These are phyloP conservation scores for Trichoderma sp. DNA, from an alignment of 2,329 filamentous ascomycete genomes.

Conservation along the genomic window DNA sequence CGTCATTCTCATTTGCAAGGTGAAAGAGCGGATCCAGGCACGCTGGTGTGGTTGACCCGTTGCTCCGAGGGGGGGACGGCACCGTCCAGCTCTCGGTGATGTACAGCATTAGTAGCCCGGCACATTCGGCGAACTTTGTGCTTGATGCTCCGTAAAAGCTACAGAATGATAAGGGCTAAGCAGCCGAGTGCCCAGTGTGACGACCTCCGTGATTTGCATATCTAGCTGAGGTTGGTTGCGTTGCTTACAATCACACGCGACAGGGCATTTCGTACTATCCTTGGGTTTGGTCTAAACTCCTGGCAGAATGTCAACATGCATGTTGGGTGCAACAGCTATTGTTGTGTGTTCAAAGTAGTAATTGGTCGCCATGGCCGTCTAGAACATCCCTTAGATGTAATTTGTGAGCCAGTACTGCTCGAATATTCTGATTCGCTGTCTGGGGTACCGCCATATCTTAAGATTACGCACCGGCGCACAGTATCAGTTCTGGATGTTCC, in stretches of 20 bases:
- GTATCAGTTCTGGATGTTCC: neutral
- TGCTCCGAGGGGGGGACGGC: slow-evolving; percentile 1
- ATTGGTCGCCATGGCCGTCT: neutral
- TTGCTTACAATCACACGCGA: neutral
- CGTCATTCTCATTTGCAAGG: neutral
- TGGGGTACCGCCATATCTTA: neutral
- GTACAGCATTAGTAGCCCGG: neutral
- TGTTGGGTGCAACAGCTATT: neutral
- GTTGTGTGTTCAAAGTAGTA: neutral
- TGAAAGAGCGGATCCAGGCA: neutral
- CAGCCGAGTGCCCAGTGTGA: neutral
- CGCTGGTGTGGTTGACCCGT: neutral
- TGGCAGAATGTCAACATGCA: neutral
- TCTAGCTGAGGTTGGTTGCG: neutral
- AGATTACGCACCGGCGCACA: neutral
- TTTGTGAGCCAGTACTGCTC: neutral
- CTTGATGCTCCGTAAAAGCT: neutral
- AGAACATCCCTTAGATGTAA: neutral
- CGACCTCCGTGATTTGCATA: neutral
- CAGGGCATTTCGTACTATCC: neutral
- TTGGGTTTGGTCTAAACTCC: neutral
- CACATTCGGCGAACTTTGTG: slow-evolving; percentile 12
- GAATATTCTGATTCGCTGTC: neutral
- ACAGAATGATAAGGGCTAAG: neutral
- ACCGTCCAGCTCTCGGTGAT: neutral